A percentile compares a stretch with the other conserved stretches of the same genome.
Conservation (phyloP, 73 alveolate genomes). For the Symbiodinium natans region DNA sequence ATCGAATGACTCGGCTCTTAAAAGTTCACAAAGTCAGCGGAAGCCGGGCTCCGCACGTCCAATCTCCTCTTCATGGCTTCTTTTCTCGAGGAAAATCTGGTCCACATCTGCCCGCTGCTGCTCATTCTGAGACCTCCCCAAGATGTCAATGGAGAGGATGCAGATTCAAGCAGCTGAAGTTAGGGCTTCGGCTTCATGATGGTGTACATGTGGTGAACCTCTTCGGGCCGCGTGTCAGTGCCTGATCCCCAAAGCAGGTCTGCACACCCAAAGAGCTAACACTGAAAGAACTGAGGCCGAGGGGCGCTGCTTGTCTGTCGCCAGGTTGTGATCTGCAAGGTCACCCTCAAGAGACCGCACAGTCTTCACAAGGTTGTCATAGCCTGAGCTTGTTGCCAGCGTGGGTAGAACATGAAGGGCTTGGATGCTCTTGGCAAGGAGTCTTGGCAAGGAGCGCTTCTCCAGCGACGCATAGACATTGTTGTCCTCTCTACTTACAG, state of each 20-base stretch:
- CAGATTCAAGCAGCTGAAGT: not conserved
- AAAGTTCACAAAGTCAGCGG: not conserved
- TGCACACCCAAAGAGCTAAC: too few species aligned
- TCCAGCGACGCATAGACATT: constrained; percentile 87
- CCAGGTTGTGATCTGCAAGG: constrained; percentile 92
- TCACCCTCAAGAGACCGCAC: constrained; percentile 89
- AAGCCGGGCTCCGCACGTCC: constrained; percentile 28
- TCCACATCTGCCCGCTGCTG: constrained; percentile 93
- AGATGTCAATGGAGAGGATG: too few species aligned
- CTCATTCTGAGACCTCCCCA: constrained; percentile 86
- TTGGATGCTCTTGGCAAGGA: not conserved
- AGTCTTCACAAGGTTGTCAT: constrained; percentile 69
- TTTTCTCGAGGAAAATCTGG: constrained; percentile 81
- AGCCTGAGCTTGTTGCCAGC: not conserved
- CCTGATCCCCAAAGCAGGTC: not conserved
- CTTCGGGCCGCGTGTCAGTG: constrained; percentile 92
- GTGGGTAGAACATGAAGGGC: not conserved
- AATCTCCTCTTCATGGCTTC: constrained; percentile 91
- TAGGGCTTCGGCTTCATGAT: constrained; percentile 43
- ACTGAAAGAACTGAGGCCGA: not conserved
- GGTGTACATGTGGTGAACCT: constrained; percentile 84
- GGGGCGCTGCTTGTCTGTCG: constrained; percentile 90
- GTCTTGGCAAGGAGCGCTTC: constrained; percentile 23
- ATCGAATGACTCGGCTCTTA: too few species aligned
- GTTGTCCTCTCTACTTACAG: constrained; percentile 71